Conservation (phyloP, 768 basidiomycete species). For the Podaxis sp. region DNA sequence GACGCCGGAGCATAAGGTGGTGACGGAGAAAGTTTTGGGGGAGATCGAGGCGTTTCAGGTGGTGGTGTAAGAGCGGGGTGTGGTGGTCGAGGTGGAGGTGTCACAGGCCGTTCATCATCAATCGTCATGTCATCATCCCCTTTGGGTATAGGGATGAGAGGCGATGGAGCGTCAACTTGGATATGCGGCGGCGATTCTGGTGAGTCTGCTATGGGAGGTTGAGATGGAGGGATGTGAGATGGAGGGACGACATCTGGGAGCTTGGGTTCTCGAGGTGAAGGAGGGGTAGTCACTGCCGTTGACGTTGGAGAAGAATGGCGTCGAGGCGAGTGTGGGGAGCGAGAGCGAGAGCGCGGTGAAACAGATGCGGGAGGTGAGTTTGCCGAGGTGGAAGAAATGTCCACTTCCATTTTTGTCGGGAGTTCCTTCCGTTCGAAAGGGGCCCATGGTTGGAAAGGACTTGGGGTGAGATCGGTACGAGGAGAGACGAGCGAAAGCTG, state of each 20-base stretch:
- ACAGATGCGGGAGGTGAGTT: not conserved
- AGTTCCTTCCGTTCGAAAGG: constrained; percentile 11
- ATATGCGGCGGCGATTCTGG: constrained; percentile 15
- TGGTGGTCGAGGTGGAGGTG: not conserved
- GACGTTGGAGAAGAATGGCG: not conserved
- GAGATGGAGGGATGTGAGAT: not conserved
- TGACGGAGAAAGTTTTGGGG: not conserved
- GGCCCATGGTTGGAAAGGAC: constrained; percentile 13
- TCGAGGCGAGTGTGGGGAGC: not conserved
- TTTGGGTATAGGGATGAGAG: not conserved
- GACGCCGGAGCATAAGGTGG: not conserved
- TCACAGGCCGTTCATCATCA: not conserved
- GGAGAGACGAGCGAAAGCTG: constrained; percentile 36
- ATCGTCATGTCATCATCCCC: not conserved
- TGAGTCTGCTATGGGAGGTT: constrained; percentile 12
- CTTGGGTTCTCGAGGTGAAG: constrained; percentile 10
- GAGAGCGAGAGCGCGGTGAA: constrained; percentile 1
- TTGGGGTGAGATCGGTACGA: not conserved
- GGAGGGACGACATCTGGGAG: constrained; percentile 6
- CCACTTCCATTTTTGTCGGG: not conserved
- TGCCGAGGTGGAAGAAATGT: not conserved
- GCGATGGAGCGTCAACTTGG: constrained; percentile 11
- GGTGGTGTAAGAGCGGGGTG: not conserved
- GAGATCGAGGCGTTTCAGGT: not conserved
- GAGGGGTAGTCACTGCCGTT: constrained; percentile 1